Evolutionary conservation across 805 yeast species (phyloP).

Genomic region (Wickerhamiella parazyma): DNA sequence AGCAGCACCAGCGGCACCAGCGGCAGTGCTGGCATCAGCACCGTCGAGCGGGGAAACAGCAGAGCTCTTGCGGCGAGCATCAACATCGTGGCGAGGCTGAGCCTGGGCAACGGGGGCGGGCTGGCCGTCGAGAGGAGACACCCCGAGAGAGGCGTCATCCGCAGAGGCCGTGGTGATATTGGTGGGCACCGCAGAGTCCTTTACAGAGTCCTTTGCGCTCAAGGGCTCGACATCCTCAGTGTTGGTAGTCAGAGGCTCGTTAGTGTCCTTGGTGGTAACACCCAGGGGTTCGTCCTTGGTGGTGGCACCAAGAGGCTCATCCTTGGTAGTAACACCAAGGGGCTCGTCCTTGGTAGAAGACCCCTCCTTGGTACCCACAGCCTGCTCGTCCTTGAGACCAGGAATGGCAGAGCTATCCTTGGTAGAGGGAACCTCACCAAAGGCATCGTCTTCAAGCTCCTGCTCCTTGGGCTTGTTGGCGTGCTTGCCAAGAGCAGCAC

Average conservation of each 20-base stretch:
- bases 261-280: too few relatives aligned
- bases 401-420: background rate
- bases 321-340: too few relatives aligned
- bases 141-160: conserved; percentile 4
- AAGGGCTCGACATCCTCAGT: too few relatives aligned
- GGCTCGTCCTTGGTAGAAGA: too few relatives aligned
- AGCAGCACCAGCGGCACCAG: background rate
- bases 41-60: background rate
- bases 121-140: conserved; percentile 11
- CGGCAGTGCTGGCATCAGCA: background rate
- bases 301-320: too few relatives aligned
- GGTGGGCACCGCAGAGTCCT: too few relatives aligned
- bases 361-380: too few relatives aligned
- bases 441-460: background rate
- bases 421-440: background rate
- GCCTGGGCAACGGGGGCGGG: conserved; percentile 14
- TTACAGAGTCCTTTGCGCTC: too few relatives aligned
- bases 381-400: too few relatives aligned
- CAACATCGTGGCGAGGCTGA: conserved; percentile 10
- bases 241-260: too few relatives aligned
- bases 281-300: too few relatives aligned
- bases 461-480: background rate
- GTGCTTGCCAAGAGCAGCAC: background rate
- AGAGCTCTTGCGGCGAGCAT: background rate
- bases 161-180: conserved; percentile 3